Conservation (phyloP, 225 moss, liverwort and hornwort genomes). For the Anthoceros angustus region DNA sequence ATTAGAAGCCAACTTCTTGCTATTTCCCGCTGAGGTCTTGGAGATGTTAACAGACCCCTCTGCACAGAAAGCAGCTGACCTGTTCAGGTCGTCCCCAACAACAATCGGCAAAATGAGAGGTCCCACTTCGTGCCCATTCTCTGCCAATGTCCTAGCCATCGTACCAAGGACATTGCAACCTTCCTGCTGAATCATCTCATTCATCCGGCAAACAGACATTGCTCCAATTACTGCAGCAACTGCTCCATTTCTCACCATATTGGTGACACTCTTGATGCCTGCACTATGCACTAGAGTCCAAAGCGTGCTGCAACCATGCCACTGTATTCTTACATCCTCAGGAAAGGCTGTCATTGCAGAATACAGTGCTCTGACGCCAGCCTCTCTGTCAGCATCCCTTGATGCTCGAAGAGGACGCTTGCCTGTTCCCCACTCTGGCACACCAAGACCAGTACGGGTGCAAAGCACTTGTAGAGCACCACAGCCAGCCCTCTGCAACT, state of each 20-base stretch:
- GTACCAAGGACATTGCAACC: slow-evolving; percentile 10
- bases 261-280: slow-evolving; percentile 7
- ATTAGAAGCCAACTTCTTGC: neutral
- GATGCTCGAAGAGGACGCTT: slow-evolving; percentile 8
- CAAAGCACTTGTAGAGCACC: slow-evolving; percentile 8
- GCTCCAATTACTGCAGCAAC: slow-evolving; percentile 10
- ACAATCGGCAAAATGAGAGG: neutral
- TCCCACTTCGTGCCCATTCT: slow-evolving; percentile 12
- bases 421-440: slow-evolving; percentile 10
- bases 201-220: slow-evolving; percentile 12
- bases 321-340: slow-evolving; percentile 11
- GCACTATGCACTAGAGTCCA: slow-evolving; percentile 13
- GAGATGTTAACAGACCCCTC: neutral
- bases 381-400: slow-evolving; percentile 10
- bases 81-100: neutral
- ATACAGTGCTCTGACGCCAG: slow-evolving; percentile 7
- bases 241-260: slow-evolving; percentile 11
- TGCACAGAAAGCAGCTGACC: neutral
- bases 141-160: slow-evolving; percentile 10
- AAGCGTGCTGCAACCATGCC: slow-evolving; percentile 12
- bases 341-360: slow-evolving; percentile 10
- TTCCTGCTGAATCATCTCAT: slow-evolving; percentile 13
- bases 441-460: slow-evolving; percentile 9
- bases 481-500: slow-evolving; percentile 10
- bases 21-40: neutral